Conservation (phyloP, 2,329 filamentous ascomycete genomes). For the Trichoderma afroharzianum region DNA sequence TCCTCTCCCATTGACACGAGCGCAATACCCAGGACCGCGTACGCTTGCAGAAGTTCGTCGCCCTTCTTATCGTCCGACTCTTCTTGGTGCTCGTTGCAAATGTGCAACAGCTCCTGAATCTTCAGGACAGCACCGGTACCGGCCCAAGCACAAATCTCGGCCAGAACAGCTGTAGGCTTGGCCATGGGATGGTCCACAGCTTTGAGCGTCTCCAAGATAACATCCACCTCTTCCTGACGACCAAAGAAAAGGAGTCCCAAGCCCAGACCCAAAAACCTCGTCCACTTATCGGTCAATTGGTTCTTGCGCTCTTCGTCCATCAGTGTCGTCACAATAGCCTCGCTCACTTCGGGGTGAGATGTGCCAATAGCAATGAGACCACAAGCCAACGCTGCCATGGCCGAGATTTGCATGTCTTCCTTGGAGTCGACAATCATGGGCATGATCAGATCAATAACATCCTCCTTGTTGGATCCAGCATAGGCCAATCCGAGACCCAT, state of each 20-base stretch:
- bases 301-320: conserved; percentile 89
- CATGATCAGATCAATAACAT: conserved; percentile 78
- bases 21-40: conserved; percentile 90
- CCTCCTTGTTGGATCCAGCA: conserved; percentile 88
- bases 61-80: conserved; percentile 93
- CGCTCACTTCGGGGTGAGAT: conserved; percentile 83
- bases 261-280: conserved; percentile 90
- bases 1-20: conserved; percentile 98
- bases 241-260: conserved; percentile 94
- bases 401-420: conserved; percentile 90
- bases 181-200: conserved; percentile 96
- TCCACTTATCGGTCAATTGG: conserved; percentile 97
- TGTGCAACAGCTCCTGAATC: conserved; percentile 93
- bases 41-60: conserved; percentile 91
- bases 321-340: conserved; percentile 86
- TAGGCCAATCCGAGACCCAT: conserved; percentile 96
- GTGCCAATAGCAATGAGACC: conserved; percentile 92
- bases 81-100: conserved; percentile 96
- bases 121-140: conserved; percentile 96
- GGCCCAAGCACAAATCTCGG: conserved; percentile 96
- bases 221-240: conserved; percentile 96
- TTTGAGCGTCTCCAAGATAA: conserved; percentile 93
- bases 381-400: conserved; percentile 88
- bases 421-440: conserved; percentile 83
- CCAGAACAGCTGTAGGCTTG: conserved; percentile 89